These are phyloP conservation scores for Suillus tomentosus DNA, from an alignment of 768 basidiomycete species.

Conservation along the genomic window DNA sequence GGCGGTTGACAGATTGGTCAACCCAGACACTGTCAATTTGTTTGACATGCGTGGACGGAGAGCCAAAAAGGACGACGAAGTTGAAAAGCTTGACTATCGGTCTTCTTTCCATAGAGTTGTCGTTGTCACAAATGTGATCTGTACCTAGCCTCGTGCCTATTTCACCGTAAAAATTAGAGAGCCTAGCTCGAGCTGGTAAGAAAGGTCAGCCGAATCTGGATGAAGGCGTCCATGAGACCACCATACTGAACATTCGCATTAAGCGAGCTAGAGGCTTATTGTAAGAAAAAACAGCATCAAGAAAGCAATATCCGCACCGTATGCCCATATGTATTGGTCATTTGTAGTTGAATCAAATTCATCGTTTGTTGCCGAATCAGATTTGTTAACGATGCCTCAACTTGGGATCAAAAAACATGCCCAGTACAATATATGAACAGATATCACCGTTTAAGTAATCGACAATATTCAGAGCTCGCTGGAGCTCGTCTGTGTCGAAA, in stretches of 20 bases:
- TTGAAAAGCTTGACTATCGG: slow-evolving; percentile 1
- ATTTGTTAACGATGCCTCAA: background rate
- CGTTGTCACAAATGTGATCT: slow-evolving; percentile 22
- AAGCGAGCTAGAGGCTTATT: slow-evolving; percentile 7
- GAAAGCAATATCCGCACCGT: background rate
- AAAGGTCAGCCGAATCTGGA: background rate
- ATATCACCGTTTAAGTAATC: background rate
- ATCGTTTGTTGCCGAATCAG: too few species aligned
- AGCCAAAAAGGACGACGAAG: slow-evolving; percentile 41
- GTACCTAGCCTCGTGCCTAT: slow-evolving; percentile 36
- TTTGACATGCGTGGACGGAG: slow-evolving; percentile 45
- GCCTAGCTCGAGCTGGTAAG: slow-evolving; percentile 26
- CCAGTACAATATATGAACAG: background rate
- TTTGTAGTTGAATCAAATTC: background rate
- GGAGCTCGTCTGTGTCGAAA: slow-evolving; percentile 12
- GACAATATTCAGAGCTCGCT: slow-evolving; percentile 6
- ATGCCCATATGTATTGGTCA: background rate
- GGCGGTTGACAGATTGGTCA: slow-evolving; percentile 9
- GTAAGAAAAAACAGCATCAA: too few species aligned
- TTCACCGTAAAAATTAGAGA: slow-evolving; percentile 40
- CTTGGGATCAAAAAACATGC: background rate
- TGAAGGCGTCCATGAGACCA: background rate
- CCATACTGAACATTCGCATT: slow-evolving; percentile 7
- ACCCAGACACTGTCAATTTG: slow-evolving; percentile 11
- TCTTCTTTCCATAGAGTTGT: background rate